A percentile compares a stretch with the other conserved stretches of the same genome.
phyloP scores from a whole-genome alignment of 2,329 filamentous ascomycete genomes.

The Sordariomycetes sp. region DNA sequence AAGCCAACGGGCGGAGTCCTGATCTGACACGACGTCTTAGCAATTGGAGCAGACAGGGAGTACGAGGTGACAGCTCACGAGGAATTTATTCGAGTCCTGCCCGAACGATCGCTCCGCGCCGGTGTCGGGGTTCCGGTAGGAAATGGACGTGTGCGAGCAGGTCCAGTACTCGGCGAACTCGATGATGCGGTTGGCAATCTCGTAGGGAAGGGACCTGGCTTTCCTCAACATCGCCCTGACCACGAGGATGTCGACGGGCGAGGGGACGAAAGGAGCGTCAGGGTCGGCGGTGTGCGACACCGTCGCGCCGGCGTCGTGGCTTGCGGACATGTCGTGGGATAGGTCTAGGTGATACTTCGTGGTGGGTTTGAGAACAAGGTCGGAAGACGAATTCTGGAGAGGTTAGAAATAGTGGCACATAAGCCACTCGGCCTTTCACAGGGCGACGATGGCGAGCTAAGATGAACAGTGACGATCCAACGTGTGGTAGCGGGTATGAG shows the following conservation, averaged over 20 bases:
- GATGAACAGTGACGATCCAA: too few species aligned
- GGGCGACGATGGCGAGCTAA: too few species aligned
- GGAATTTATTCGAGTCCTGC: neutral
- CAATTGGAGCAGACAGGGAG: neutral
- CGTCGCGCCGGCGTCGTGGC: neutral
- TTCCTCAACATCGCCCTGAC: conserved; percentile 33
- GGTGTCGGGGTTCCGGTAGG: conserved; percentile 10
- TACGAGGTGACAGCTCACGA: neutral
- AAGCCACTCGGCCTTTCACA: too few species aligned
- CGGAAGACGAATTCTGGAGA: neutral
- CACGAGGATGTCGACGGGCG: conserved; percentile 32
- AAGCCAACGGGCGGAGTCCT: conserved; percentile 27
- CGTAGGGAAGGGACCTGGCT: conserved; percentile 31
- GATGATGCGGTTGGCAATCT: conserved; percentile 41
- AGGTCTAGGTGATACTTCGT: neutral
- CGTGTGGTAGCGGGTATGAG: too few species aligned
- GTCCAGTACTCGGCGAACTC: conserved; percentile 53
- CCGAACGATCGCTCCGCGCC: neutral
- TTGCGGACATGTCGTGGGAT: neutral
- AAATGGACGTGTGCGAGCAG: conserved; percentile 23
- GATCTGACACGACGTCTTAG: conserved; percentile 13
- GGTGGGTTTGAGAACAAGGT: neutral
- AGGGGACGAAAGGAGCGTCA: conserved; percentile 20
- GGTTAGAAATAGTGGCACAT: neutral
- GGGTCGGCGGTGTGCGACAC: conserved; percentile 1